Percentiles rank a stretch among this genome's conserved stretches.
Evolutionary conservation across 2,329 filamentous ascomycete genomes (phyloP).

Genomic region (Trichoderma afroharzianum): DNA sequence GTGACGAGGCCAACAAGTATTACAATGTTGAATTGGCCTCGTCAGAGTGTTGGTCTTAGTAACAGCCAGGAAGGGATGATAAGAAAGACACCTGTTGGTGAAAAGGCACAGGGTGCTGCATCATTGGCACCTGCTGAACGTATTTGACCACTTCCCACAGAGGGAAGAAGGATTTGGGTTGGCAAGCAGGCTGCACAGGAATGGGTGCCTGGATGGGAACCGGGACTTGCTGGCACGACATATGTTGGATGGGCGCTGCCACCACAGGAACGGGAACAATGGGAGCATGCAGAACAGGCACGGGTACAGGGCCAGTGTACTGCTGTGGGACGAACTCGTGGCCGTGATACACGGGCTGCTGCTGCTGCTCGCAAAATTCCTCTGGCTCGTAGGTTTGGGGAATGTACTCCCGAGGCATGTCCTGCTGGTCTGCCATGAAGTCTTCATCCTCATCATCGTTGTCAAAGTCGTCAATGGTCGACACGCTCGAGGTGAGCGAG

Average conservation of each 20-base stretch:
- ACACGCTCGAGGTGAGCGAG: slow-evolving; percentile 52
- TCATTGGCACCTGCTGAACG: slow-evolving; percentile 45
- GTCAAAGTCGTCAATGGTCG: slow-evolving; percentile 50
- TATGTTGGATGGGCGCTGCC: slow-evolving; percentile 23
- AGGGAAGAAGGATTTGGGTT: slow-evolving; percentile 47
- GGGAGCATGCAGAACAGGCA: slow-evolving; percentile 24
- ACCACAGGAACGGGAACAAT: slow-evolving; percentile 17
- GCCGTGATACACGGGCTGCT: slow-evolving; percentile 35
- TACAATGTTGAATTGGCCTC: not conserved
- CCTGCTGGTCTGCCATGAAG: slow-evolving; percentile 42
- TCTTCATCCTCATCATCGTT: slow-evolving; percentile 30
- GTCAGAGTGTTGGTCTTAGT: slow-evolving; percentile 24
- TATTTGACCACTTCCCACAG: slow-evolving; percentile 53
- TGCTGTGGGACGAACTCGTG: slow-evolving; percentile 47
- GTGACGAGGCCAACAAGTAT: not conserved
- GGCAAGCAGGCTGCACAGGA: slow-evolving; percentile 35
- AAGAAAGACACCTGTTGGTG: slow-evolving; percentile 52
- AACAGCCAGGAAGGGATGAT: slow-evolving; percentile 51
- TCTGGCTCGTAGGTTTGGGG: slow-evolving; percentile 46
- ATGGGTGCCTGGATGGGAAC: slow-evolving; percentile 34
- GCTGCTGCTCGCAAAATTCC: slow-evolving; percentile 36
- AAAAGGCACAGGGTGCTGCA: slow-evolving; percentile 49
- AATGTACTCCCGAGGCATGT: slow-evolving; percentile 39
- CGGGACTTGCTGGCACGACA: slow-evolving; percentile 31
- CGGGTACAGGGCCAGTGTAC: slow-evolving; percentile 39